Evolutionary conservation across 768 basidiomycete species (phyloP).

Genomic region (Lactifluus pinguis): DNA sequence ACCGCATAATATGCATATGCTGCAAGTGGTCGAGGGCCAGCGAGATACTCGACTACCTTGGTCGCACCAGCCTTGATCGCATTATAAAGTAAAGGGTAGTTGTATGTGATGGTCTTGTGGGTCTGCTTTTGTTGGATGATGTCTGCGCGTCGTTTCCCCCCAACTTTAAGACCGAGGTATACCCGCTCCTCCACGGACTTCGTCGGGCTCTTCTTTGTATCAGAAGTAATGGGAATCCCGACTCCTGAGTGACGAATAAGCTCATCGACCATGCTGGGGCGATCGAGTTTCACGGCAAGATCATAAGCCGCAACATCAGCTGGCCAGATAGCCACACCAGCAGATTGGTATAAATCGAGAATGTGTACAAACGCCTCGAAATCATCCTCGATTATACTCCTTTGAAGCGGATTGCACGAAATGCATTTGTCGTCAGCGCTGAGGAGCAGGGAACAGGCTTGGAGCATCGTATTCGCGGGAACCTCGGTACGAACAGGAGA

Average conservation of each 20-base stretch:
- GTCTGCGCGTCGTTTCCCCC: conserved; percentile 54
- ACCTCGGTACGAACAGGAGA: conserved; percentile 35
- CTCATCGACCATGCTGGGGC: conserved; percentile 45
- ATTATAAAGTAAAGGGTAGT: conserved; percentile 1
- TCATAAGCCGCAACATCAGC: neutral
- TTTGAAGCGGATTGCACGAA: conserved; percentile 24
- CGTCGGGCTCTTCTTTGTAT: conserved; percentile 30
- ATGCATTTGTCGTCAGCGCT: neutral
- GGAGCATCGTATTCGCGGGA: conserved; percentile 33
- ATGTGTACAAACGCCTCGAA: conserved; percentile 43
- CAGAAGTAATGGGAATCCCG: conserved; percentile 19
- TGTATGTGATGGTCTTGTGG: neutral
- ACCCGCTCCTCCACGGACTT: conserved; percentile 29
- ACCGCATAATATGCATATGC: conserved; percentile 45
- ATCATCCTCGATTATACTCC: conserved; percentile 37
- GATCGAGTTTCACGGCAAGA: conserved; percentile 32
- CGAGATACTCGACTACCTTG: conserved; percentile 40
- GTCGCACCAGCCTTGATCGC: conserved; percentile 1
- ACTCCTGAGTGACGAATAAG: conserved; percentile 44
- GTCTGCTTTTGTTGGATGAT: conserved; percentile 28
- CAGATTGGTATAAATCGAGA: conserved; percentile 35
- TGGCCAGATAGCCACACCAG: conserved; percentile 26
- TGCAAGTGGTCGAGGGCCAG: conserved; percentile 35
- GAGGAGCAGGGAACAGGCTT: conserved; percentile 2
- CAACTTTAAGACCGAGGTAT: conserved; percentile 53